Base-by-base conservation (phyloP, 805 yeast genomes). In the Komagataella pastoris region DNA sequence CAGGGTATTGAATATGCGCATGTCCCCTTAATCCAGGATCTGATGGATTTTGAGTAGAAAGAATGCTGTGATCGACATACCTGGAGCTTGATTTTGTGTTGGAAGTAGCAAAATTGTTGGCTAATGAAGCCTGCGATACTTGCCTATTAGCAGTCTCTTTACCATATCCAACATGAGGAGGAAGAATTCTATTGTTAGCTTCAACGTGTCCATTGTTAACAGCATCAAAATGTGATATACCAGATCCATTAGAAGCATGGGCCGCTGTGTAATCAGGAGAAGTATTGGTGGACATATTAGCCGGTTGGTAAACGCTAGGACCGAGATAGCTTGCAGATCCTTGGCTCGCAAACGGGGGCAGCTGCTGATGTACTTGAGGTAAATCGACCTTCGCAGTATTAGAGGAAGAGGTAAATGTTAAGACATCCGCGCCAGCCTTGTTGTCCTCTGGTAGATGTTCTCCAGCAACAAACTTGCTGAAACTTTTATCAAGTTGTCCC, bases 401-500 rank as follows among this genome's bases (percentile, higher is more conserved):
- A 4, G 40, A 30, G 40, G 40, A 30, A 30, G 40, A 30, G 8
- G 10, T 30, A 18, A 44, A 30, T 21, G 19, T 17, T 1, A 58
- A 55, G 5, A 65, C 59, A 12, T 64, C 61, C 4, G 40, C 40
- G 4, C 40, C 40, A 8, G 14, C 40, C 40, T 30, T 30, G 47
- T 68, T 69, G 4, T 66, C 58, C 6, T 67, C 65, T 0, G 68
- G 58, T 24, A 72, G 70, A 43, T 85, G 95, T 49, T 91, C 97
- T 1, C 96, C 97, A 45, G 95, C 83, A 53, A 91, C 89, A 64
- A 83, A 81, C 62, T 81, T 82, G 61, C 78, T 82, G 60, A 85
- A 80, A 4, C 86, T 79, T 62, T 88, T 88, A 63, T 88, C 96
- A 47, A 88, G 65, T 47, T 85, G 90, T 8, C 93, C 91, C 96